Evolutionary conservation across 768 basidiomycete genomes (phyloP).

Genomic region (Galerina marginata): DNA sequence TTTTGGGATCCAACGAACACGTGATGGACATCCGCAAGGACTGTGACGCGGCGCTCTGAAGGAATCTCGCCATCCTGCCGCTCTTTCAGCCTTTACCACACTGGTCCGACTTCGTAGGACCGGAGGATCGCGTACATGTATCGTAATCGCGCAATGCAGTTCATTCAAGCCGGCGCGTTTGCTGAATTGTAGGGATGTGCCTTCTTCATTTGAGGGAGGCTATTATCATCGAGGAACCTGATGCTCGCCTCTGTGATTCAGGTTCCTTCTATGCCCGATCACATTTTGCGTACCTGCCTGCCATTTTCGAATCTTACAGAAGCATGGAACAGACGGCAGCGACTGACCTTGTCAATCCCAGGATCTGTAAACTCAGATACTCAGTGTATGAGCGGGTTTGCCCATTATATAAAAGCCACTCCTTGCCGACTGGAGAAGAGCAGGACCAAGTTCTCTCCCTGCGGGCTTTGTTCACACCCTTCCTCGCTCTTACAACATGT

Average conservation of each 20-base stretch:
- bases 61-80: conserved; percentile 4
- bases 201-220: conserved; percentile 16
- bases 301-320: conserved; percentile 25
- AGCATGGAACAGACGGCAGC: conserved; percentile 24
- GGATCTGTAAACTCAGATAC: conserved; percentile 21
- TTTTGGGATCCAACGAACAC: conserved; percentile 5
- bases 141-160: conserved; percentile 16
- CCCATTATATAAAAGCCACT: conserved; percentile 25
- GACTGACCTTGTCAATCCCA: conserved; percentile 26
- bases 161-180: conserved; percentile 4
- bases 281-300: conserved; percentile 32
- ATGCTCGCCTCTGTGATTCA: conserved; percentile 18
- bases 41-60: conserved; percentile 7
- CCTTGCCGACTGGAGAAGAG: conserved; percentile 12
- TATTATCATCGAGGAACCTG: conserved; percentile 26
- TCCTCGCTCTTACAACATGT: conserved; percentile 9
- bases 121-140: conserved; percentile 16
- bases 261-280: conserved; percentile 28
- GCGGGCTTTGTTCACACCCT: conserved; percentile 11
- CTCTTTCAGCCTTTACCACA: conserved; percentile 17
- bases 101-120: conserved; percentile 16
- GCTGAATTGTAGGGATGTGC: conserved; percentile 14
- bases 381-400: conserved; percentile 9
- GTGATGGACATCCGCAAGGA: conserved; percentile 16
- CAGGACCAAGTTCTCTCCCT: conserved; percentile 22